Evolutionary conservation across 768 basidiomycete genomes (phyloP).

Genomic region (Cystofilobasidium bisporidii): DNA sequence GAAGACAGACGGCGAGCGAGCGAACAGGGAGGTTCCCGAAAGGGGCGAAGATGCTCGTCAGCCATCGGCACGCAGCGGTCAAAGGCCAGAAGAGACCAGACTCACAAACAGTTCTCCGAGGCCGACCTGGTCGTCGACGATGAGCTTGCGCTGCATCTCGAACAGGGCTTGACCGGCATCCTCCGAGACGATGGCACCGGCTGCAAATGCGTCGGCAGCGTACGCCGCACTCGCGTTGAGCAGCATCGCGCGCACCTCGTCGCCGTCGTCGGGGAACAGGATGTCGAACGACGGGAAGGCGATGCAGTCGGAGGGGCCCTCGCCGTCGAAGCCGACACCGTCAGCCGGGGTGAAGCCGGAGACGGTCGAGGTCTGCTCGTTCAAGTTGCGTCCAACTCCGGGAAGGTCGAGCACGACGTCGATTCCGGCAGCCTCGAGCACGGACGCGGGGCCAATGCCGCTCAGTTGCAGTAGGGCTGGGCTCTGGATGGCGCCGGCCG

Average conservation of each 20-base stretch:
- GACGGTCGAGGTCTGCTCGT: constrained; percentile 44
- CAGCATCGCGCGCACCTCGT: background rate
- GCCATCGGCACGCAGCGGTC: no score
- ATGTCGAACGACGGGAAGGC: constrained; percentile 18
- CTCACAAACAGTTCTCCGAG: constrained; percentile 55
- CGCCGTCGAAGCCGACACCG: constrained; percentile 13
- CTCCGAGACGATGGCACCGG: constrained; percentile 15
- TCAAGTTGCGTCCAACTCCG: constrained; percentile 54
- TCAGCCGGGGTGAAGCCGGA: constrained; percentile 13
- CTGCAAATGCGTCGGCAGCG: constrained; percentile 2
- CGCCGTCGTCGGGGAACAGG: constrained; percentile 10
- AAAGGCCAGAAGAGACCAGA: no score
- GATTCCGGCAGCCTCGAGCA: constrained; percentile 47
- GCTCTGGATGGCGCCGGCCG: constrained; percentile 46
- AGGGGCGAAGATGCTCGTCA: no score
- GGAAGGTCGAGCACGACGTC: constrained; percentile 46
- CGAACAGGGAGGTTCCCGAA: no score
- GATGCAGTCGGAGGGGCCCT: constrained; percentile 11
- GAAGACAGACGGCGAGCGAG: no score
- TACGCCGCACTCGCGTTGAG: background rate
- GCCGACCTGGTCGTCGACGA: constrained; percentile 43
- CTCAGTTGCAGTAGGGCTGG: constrained; percentile 51
- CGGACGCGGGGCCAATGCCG: constrained; percentile 52
- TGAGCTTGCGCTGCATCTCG: constrained; percentile 6
- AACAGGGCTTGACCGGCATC: background rate